Percentiles rank a stretch among this genome's conserved stretches.
Conservation (phyloP, 192 early-diverging fungal genomes). For the Jimgerdemannia lactiflua region DNA sequence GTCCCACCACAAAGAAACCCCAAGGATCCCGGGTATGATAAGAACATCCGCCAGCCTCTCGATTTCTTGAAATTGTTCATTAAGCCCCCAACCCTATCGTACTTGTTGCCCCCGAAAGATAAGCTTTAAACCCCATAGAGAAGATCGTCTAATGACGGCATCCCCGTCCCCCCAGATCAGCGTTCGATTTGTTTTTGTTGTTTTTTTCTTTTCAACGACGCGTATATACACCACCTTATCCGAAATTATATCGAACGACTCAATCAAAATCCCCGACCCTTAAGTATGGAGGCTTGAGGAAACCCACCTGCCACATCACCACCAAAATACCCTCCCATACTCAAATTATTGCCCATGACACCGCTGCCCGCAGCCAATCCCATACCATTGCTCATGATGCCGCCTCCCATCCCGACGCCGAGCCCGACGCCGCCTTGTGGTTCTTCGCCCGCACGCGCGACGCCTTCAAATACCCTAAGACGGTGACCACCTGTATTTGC, state of each 20-base stretch:
- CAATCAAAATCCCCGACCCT: not conserved
- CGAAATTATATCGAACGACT: not conserved
- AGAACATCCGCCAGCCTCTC: not conserved
- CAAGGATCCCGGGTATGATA: not conserved
- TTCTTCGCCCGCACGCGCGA: not conserved
- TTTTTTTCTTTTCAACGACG: not conserved
- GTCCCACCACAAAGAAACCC: not conserved
- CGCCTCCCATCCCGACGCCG: not conserved
- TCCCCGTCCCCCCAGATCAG: not conserved
- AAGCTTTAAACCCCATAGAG: not conserved
- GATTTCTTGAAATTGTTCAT: not conserved
- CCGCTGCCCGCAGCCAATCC: not conserved
- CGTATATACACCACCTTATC: not conserved
- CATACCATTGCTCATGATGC: not conserved
- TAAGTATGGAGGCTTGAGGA: not conserved
- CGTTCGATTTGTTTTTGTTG: not conserved
- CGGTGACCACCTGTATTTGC: not conserved
- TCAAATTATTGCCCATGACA: not conserved
- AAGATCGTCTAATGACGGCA: not conserved
- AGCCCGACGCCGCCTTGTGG: not conserved
- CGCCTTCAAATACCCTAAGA: not conserved
- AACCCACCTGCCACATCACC: not conserved
- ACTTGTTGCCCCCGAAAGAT: too few relatives aligned
- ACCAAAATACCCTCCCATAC: not conserved
- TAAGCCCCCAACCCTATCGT: too few relatives aligned